Evolutionary conservation across 805 yeast species (phyloP).

Genomic region (Geotrichum ghanense): DNA sequence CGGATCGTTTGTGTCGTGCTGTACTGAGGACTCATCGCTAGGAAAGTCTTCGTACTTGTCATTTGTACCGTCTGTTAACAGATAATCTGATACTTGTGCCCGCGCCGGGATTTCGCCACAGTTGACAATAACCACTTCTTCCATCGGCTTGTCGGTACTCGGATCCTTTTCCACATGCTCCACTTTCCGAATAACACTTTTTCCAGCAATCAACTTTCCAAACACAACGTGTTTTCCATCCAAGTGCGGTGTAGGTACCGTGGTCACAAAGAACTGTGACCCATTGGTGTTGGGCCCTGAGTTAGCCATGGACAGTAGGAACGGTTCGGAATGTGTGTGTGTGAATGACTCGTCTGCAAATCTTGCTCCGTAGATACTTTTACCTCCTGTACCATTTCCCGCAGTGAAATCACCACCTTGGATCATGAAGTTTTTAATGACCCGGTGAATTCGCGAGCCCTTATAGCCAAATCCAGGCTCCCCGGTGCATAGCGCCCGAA

Average conservation of each 20-base stretch:
- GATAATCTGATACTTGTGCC: neutral
- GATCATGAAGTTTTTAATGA: slow-evolving; percentile 75
- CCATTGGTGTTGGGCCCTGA: slow-evolving; percentile 93
- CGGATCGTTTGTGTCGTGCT: slow-evolving; percentile 40
- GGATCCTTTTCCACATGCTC: slow-evolving; percentile 54
- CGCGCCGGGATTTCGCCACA: slow-evolving; percentile 48
- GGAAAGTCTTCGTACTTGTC: slow-evolving; percentile 68
- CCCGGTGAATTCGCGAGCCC: slow-evolving; percentile 79
- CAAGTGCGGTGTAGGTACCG: slow-evolving; percentile 81
- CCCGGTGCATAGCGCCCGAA: slow-evolving; percentile 77
- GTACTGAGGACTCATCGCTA: slow-evolving; percentile 56
- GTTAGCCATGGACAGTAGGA: slow-evolving; percentile 86
- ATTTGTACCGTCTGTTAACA: slow-evolving; percentile 58
- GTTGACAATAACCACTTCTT: slow-evolving; percentile 55
- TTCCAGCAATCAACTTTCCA: slow-evolving; percentile 78
- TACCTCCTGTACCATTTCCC: slow-evolving; percentile 64
- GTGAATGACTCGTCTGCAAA: slow-evolving; percentile 81
- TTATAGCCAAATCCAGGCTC: slow-evolving; percentile 67
- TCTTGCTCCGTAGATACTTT: slow-evolving; percentile 66
- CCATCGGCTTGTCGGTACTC: slow-evolving; percentile 53
- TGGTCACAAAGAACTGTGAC: slow-evolving; percentile 84
- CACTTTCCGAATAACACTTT: slow-evolving; percentile 59
- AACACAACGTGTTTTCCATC: slow-evolving; percentile 92
- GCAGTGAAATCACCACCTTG: slow-evolving; percentile 84
- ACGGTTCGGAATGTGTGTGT: slow-evolving; percentile 66